A percentile compares a stretch with the other conserved stretches of the same genome.
Evolutionary conservation across 441 rosid species (phyloP).

Genomic region (Aleurites moluccanus): DNA sequence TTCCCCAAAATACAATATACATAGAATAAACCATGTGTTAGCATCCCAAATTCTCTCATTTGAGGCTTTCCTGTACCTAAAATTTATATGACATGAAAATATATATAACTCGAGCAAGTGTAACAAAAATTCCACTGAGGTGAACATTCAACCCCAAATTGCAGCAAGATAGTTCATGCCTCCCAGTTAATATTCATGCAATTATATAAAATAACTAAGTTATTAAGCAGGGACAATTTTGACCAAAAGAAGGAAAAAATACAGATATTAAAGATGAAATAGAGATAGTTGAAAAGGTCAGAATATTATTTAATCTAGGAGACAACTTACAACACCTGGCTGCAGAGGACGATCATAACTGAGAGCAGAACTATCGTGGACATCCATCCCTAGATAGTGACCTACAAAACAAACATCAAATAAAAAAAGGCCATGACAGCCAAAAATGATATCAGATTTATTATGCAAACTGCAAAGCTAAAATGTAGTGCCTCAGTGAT

Average conservation of each 20-base stretch:
- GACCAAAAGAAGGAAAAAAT: background rate
- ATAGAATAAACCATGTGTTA: background rate
- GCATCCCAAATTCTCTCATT: background rate
- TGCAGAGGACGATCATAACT: conserved; percentile 71
- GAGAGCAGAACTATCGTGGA: conserved; percentile 80
- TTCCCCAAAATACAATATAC: background rate
- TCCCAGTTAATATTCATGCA: background rate
- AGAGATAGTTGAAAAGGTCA: background rate
- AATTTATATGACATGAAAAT: background rate
- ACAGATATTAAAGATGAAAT: background rate
- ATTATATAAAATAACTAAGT: background rate
- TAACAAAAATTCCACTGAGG: background rate
- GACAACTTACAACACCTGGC: conserved; percentile 87
- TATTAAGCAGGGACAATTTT: background rate
- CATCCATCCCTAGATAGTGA: conserved; percentile 99
- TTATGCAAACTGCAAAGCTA: background rate
- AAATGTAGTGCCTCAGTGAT: background rate
- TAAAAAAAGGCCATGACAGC: background rate
- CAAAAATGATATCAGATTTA: conserved; percentile 1
- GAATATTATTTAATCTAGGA: conserved; percentile 5
- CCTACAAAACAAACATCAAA: conserved; percentile 46
- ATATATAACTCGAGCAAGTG: background rate
- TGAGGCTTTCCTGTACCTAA: background rate
- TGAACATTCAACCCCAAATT: background rate
- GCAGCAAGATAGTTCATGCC: background rate